Conservation (phyloP, 352 stramenopile species). For the Phytopythium ostracodes region DNA sequence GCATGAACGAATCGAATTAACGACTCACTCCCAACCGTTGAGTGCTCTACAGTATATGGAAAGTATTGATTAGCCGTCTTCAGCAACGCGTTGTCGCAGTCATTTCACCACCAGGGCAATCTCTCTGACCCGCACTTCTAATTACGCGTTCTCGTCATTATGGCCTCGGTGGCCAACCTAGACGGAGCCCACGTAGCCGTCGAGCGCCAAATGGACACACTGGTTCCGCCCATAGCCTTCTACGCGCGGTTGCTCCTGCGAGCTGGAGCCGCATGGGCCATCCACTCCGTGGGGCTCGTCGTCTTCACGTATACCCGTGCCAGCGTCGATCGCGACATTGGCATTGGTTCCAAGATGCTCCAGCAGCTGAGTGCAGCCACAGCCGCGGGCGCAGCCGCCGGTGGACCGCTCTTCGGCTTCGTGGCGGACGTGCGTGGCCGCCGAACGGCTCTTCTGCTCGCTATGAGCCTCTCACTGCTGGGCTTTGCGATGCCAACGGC, state of each 20-base stretch:
- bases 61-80: too few species aligned
- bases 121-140: too few species aligned
- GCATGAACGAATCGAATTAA: too few species aligned
- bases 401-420: conserved; percentile 28
- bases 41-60: too few species aligned
- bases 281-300: conserved; percentile 31
- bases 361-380: conserved; percentile 22
- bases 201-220: conserved; percentile 15
- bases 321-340: conserved; percentile 23
- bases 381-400: conserved; percentile 18
- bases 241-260: conserved; percentile 26
- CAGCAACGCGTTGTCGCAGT: too few species aligned
- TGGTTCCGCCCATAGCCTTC: conserved; percentile 19
- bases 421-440: conserved; percentile 31
- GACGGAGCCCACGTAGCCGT: too few species aligned
- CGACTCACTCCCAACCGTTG: too few species aligned
- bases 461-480: conserved; percentile 25
- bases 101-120: too few species aligned
- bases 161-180: too few species aligned
- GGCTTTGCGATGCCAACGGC: conserved; percentile 20
- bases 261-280: conserved; percentile 29
- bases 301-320: conserved; percentile 32
- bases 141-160: too few species aligned
- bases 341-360: conserved; percentile 22
- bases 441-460: conserved; percentile 20